Evolutionary conservation across 2,329 filamentous ascomycete genomes (phyloP), one percentile per base, ranked within the genome.

Genomic region (Westerdykella sp.): DNA sequence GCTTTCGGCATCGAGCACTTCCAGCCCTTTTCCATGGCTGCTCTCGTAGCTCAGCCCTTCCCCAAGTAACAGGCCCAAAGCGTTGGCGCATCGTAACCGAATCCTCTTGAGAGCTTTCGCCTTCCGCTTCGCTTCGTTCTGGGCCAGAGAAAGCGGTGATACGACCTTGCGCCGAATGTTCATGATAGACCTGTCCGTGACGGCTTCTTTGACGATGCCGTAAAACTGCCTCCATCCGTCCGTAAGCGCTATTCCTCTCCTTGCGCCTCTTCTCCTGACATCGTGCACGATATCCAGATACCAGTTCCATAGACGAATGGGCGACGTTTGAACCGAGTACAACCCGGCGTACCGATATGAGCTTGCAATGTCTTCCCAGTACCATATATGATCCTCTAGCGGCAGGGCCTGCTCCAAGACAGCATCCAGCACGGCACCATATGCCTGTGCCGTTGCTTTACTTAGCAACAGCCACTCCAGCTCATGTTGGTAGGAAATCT

Each of bases 391-490:
- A 51, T 95, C 83, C 55, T 82, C 86, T 14, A 98, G 69, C 0
- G 84, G 84, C 10, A 91, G 81, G 10, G 89, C 94, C 56, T 93
- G 85, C 43, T 91, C 84, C 10, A 96, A 69, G 3, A 97, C 75
- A 0, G 79, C 81, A 54, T 83, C 82, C 53, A 96, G 72, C 34
- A 95, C 77, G 39, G 87, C 71, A 4, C 91, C 91, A 59, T 95
- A 94, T 1, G 85, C 83, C 60, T 96, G 91, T n/a, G 90, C 81
- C 0, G 90, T 87, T 4, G 90, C 90, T 66, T 97, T 98, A 67
- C 85, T 87, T 23, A 94, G 78, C 13, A 96, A 73, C 18, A 96
- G 71, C 93, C 93, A 97, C 66, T 95, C 85, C 39, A 96, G 76
- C 57, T 96, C 87, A 40, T 78, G 76, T 61, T 89, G 83, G 57